Base-by-base conservation (phyloP, 202 grass and related monocot species). In the Schoenoplectus tabernaemontani region DNA sequence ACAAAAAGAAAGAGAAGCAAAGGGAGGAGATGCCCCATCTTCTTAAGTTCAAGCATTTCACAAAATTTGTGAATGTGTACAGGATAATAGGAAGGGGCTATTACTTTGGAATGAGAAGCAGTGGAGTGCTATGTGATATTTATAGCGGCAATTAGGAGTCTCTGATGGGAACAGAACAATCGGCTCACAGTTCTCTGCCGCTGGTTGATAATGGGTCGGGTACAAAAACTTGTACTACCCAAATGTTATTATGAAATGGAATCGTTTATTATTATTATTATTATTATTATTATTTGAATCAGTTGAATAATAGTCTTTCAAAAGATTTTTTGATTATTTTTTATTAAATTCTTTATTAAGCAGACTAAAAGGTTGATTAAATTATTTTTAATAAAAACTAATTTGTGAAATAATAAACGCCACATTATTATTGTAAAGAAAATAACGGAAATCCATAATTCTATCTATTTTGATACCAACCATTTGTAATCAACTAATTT, bases 71-170 rank as follows among this genome's bases (percentile, higher is more conserved):
- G 47, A 58, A 61, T 33, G 11, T 51, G 19, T 64, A n/a, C n/a
- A n/a, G n/a, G n/a, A n/a, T 3, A 38, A 42, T 20, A n/a, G n/a
- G 61, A 38, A 39, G 82, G 43, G 61, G 42, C 38, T 47, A 32
- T 9, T 59, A 33, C 20, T 59, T 70, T 32, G 54, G 67, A 32
- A 58, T 79, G 59, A 74, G 5, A 34, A 46, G 24, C 23, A 53
- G 70, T 33, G n/a, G 60, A 22, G 73, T 50, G 22, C 36, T 12
- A 54, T 85, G 83, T 80, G 76, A 51, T 85, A 85, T 85, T 80
- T 71, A 85, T 85, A 83, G 32, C 61, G 76, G 76, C 44, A 80
- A 43, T 65, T 10, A 48, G 39, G 24, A 17, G 1, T 19, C 77
- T 80, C 68, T 72, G 44, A 50, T 72, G 44, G 42, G 67, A 70